Evolutionary conservation across 1,284 basidiomycete species (phyloP), one percentile per base, ranked within the genome.

Genomic region (Cryptococcus sp.): DNA sequence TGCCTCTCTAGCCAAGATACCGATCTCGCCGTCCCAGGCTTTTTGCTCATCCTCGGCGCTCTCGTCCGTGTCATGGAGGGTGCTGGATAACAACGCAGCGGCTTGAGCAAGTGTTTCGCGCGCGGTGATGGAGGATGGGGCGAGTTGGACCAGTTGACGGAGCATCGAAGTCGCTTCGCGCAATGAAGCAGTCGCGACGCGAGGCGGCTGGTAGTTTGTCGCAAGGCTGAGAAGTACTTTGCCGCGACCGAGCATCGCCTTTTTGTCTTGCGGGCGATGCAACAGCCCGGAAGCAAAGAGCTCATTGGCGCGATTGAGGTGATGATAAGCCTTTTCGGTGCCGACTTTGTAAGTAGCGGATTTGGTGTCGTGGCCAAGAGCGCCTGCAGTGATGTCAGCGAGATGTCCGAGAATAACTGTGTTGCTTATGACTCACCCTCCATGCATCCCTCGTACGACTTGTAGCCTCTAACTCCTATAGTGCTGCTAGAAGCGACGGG

Each of bases 261-360:
- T 65, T 16, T 66, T 59, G 27, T 64, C 62, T 39, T 56, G 48
- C 1, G 68, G 68, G 39, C 69, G 67, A 50, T 67, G 59, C 1
- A 54, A 39, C 10, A 76, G 60, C 1, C 75, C 75, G 5, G 61
- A 49, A 19, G 51, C 60, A 49, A 77, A 77, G n/a, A 74, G 67
- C 15, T 74, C 70, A 27, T 67, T 67, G 16, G 76, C 70, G 27
- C 71, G 70, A 20, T 66, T 70, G 40, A 76, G 64, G 51, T 79
- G 75, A 42, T 76, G 71, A 49, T 73, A 72, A 0, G 78, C 73
- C 40, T 72, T 70, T 31, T 74, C 71, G 15, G 72, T 75, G 3
- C 67, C 69, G 47, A 71, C 61, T 19, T 69, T 62, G 50, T 72
- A 71, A 1, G 71, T 66, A 4, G 64, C 62, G 3, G 76, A 59